Percentiles rank a stretch among this genome's conserved stretches.
phyloP scores from a whole-genome alignment of 139 green algal species.

The Micractinium conductrix region DNA sequence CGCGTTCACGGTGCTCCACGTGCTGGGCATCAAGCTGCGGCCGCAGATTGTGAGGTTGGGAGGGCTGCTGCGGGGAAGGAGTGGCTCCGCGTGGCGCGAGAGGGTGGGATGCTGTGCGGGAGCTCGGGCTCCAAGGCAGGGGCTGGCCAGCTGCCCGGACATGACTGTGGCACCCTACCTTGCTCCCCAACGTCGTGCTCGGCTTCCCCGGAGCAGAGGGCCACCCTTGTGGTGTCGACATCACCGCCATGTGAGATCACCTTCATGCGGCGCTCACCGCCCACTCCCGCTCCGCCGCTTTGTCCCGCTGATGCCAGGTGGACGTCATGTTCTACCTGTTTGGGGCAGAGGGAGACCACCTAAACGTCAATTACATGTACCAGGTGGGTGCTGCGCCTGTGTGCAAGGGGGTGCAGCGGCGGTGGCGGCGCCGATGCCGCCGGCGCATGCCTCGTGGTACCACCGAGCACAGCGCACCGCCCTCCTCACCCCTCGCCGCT shows the following conservation, averaged over 20 bases:
- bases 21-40: slow-evolving; percentile 25
- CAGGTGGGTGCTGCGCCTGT: background rate
- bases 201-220: background rate
- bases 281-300: no score
- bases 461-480: background rate
- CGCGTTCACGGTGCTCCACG: slow-evolving; percentile 15
- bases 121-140: no score
- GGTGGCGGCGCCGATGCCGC: no score
- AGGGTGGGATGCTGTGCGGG: no score
- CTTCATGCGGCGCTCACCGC: no score
- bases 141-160: no score
- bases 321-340: slow-evolving; percentile 43
- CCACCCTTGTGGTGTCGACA: background rate
- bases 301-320: slow-evolving; percentile 10
- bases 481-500: background rate
- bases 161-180: background rate
- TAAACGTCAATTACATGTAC: slow-evolving; percentile 28
- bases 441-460: background rate
- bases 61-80: no score
- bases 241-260: no score
- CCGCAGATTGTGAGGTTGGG: background rate
- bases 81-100: no score
- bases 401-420: background rate
- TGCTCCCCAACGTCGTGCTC: background rate
- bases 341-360: background rate